Conservation (phyloP, 1,284 basidiomycete genomes). For the Heliocybe sulcata region DNA sequence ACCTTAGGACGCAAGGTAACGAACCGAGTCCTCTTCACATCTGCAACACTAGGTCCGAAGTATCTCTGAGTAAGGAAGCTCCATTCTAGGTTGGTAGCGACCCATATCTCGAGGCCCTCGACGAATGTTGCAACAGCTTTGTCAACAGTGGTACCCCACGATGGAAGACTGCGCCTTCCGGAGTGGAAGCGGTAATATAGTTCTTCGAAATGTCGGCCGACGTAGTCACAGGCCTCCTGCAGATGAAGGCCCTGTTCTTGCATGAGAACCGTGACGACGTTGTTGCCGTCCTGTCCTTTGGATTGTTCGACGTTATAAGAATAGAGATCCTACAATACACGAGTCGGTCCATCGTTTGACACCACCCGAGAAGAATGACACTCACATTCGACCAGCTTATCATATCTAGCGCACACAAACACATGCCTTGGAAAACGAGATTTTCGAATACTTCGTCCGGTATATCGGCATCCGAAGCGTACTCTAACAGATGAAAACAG, state of each 20-base stretch:
- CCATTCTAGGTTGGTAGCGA: constrained; percentile 30
- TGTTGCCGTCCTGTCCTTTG: constrained; percentile 28
- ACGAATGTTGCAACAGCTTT: constrained; percentile 25
- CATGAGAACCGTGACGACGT: constrained; percentile 34
- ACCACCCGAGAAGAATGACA: constrained; percentile 1
- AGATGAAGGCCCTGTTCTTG: constrained; percentile 23
- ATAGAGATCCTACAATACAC: constrained; percentile 29
- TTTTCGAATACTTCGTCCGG: constrained; percentile 30
- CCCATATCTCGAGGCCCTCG: constrained; percentile 26
- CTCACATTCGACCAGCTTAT: constrained; percentile 36
- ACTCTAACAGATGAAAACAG: constrained; percentile 32
- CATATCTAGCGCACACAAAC: constrained; percentile 32
- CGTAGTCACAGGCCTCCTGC: constrained; percentile 27
- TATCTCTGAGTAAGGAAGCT: constrained; percentile 32
- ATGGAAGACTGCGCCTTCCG: constrained; percentile 20
- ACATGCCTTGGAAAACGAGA: constrained; percentile 23
- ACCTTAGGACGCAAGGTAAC: constrained; percentile 10
- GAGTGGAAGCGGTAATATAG: constrained; percentile 23
- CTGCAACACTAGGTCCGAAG: constrained; percentile 11
- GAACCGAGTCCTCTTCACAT: constrained; percentile 9
- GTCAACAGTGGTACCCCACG: constrained; percentile 23
- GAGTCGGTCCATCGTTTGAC: background rate
- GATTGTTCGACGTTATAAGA: constrained; percentile 35
- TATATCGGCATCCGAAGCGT: constrained; percentile 28
- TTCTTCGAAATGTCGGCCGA: constrained; percentile 22